Percentiles rank a stretch among this genome's conserved stretches.
Evolutionary conservation across 2,329 filamentous ascomycete species (phyloP).

Genomic region (Akanthomyces muscarius): DNA sequence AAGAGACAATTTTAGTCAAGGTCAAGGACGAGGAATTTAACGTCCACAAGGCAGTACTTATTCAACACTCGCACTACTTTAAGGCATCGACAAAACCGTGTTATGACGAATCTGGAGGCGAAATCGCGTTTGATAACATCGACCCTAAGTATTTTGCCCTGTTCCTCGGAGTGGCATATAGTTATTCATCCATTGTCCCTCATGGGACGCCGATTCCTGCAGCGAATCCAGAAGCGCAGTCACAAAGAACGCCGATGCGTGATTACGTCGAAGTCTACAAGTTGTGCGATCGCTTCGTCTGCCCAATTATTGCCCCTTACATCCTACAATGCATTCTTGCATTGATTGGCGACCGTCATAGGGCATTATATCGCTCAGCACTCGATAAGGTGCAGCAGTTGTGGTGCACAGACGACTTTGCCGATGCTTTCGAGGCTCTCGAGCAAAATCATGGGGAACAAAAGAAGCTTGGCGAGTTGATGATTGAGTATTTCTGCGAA

Average conservation of each 20-base stretch:
- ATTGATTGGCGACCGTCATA: conserved; percentile 30
- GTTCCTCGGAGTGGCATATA: conserved; percentile 34
- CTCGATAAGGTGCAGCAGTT: conserved; percentile 28
- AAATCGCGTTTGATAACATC: conserved; percentile 31
- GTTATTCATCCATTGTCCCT: conserved; percentile 31
- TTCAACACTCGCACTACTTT: conserved; percentile 34
- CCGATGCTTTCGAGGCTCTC: conserved; percentile 33
- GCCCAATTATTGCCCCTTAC: conserved; percentile 27
- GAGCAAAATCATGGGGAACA: conserved; percentile 24
- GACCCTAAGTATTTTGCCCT: conserved; percentile 32
- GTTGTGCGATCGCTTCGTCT: conserved; percentile 35
- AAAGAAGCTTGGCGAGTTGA: conserved; percentile 21
- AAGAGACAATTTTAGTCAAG: conserved; percentile 29
- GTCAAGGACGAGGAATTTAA: conserved; percentile 28
- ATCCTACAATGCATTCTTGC: conserved; percentile 29
- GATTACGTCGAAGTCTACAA: conserved; percentile 36
- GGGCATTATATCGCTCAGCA: conserved; percentile 29
- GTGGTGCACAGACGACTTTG: conserved; percentile 31
- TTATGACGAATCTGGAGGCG: conserved; percentile 27
- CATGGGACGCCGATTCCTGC: conserved; percentile 25
- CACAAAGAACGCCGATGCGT: conserved; percentile 26
- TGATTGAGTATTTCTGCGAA: conserved; percentile 33
- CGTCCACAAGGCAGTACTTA: conserved; percentile 30
- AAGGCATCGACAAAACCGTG: conserved; percentile 26
- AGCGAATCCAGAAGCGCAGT: conserved; percentile 25